Evolutionary conservation across 345 rosid genomes (phyloP), one percentile per base, ranked within the genome.

Genomic region (Eucalyptus albens): DNA sequence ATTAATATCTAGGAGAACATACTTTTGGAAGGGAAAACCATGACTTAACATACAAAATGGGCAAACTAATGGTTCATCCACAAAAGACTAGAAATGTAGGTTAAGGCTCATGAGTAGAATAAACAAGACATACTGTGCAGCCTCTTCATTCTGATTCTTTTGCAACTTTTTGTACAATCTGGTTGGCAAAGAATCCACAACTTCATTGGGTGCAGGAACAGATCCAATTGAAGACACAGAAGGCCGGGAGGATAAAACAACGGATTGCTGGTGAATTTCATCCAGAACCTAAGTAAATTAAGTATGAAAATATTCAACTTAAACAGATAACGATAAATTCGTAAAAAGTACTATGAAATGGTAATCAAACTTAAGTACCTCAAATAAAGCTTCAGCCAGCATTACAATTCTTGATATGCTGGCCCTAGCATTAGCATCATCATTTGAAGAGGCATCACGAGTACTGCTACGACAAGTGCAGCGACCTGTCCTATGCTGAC

Each of bases 251-350:
- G 99, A 98, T 89, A 98, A 93, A 87, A 95, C 99, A 87, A 94
- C 96, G 85, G 99, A 98, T 91, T 98, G 99, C 95, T 98, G 99
- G 92, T 97, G 98, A 92, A 98, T 96, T 92, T 98, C 99, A 95
- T 98, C 99, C 94, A 98, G 97, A 92, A 97, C 99, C 99, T 98
- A 93, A 89, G 90, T 89, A 93, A 91, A 86, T 53, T 80, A 91
- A 33, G 59, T 44, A 87, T 40, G 88, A 80, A 90, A 86, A 17
- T 40, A 62, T 77, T 89, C 89, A 94, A 92, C 91, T 88, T 90
- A 91, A 56, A 92, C n/a, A 90, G 88, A 91, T 22, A 86, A n/a
- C 24, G 19, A 15, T 56, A 60, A 72, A 65, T 13, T 40, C 2
- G 16, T 77, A 77, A 40, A 40, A 77, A 77, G 47, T 37, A 11